Percentiles rank a stretch among this genome's conserved stretches.
These are phyloP conservation scores for Apiospora saccharicola DNA, from an alignment of 2,329 filamentous ascomycete genomes.

Conservation along the genomic window DNA sequence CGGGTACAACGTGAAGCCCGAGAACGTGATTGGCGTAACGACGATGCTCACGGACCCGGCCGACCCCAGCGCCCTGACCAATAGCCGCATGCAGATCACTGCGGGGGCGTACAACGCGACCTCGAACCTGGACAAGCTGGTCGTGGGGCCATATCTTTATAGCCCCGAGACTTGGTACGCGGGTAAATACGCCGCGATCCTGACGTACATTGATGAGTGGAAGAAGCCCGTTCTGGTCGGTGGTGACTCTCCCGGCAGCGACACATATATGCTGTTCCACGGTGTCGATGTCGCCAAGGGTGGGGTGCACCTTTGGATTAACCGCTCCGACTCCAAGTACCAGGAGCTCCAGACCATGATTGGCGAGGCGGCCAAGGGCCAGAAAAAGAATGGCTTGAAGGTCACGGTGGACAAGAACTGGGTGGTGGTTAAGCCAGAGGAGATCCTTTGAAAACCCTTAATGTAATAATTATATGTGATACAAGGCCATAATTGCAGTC, in stretches of 20 bases:
- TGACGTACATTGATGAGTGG: slow-evolving; percentile 52
- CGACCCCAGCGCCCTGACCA: slow-evolving; percentile 42
- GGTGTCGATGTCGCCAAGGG: slow-evolving; percentile 51
- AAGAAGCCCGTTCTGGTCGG: slow-evolving; percentile 50
- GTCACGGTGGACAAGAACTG: slow-evolving; percentile 55
- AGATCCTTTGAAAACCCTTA: slow-evolving; percentile 41
- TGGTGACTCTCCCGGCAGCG: slow-evolving; percentile 53
- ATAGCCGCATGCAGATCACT: slow-evolving; percentile 49
- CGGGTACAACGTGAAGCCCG: slow-evolving; percentile 52
- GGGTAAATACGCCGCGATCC: slow-evolving; percentile 53
- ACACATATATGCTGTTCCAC: slow-evolving; percentile 54
- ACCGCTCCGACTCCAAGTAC: slow-evolving; percentile 46
- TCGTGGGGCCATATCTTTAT: slow-evolving; percentile 51
- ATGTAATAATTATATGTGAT: background rate
- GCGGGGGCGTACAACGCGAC: slow-evolving; percentile 45
- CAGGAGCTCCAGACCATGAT: slow-evolving; percentile 48
- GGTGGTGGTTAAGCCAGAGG: slow-evolving; percentile 49
- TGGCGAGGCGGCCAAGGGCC: slow-evolving; percentile 42
- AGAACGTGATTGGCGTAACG: slow-evolving; percentile 54
- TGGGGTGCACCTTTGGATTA: slow-evolving; percentile 51
- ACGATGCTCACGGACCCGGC: slow-evolving; percentile 45
- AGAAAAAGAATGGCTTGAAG: slow-evolving; percentile 44
- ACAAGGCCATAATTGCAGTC: background rate
- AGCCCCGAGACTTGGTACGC: slow-evolving; percentile 53
- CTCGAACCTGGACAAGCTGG: slow-evolving; percentile 46